Conservation (phyloP, 2,329 filamentous ascomycete species). For the Trichoderma sp. region DNA sequence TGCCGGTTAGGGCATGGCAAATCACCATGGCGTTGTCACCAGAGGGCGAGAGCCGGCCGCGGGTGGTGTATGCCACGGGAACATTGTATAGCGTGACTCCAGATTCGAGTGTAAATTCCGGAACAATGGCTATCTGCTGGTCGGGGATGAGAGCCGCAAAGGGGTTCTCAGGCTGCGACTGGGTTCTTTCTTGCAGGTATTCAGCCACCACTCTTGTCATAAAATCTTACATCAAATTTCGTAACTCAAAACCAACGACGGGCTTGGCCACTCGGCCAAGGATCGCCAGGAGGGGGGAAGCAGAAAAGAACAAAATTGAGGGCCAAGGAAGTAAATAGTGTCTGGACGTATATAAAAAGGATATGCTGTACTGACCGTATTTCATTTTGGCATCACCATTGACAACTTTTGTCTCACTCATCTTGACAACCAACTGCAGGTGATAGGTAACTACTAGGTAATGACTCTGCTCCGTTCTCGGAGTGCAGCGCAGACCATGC, state of each 20-base stretch:
- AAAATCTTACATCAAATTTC: constrained; percentile 21
- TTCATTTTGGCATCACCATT: constrained; percentile 25
- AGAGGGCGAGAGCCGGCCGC: constrained; percentile 57
- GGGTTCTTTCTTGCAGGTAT: constrained; percentile 64
- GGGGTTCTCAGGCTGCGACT: constrained; percentile 83
- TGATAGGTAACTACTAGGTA: not conserved
- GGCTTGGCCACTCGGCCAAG: not conserved
- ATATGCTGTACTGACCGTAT: constrained; percentile 33
- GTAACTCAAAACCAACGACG: not conserved
- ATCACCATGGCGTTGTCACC: constrained; percentile 70
- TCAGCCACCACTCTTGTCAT: constrained; percentile 52
- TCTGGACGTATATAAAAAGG: not conserved
- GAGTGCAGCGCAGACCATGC: not conserved
- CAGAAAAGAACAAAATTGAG: not conserved
- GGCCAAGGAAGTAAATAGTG: not conserved
- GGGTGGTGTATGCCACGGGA: constrained; percentile 65
- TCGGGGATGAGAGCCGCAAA: constrained; percentile 83
- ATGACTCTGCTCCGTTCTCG: constrained; percentile 9
- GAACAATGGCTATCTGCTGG: constrained; percentile 82
- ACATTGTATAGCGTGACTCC: constrained; percentile 79
- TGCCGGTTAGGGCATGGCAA: constrained; percentile 83
- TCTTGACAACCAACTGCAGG: constrained; percentile 12
- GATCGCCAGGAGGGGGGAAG: not conserved
- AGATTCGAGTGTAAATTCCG: constrained; percentile 89
- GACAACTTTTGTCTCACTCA: constrained; percentile 27